Evolutionary conservation across 139 green algal genomes (phyloP).

Genomic region (Eudorina sp.): DNA sequence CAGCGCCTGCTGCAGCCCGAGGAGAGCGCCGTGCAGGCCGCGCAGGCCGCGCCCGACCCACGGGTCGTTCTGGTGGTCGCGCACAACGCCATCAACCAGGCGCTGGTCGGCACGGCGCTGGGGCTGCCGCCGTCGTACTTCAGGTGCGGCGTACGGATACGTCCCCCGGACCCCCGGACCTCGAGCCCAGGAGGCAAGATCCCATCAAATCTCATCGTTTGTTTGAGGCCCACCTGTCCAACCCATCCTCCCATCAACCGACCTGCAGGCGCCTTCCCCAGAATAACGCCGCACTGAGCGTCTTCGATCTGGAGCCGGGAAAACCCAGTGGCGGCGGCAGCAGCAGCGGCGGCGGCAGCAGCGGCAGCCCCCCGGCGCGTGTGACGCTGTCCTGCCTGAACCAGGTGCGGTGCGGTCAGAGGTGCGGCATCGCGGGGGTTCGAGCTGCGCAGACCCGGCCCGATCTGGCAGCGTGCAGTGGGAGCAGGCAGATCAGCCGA

Average conservation of each 20-base stretch:
- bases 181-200: too few species aligned
- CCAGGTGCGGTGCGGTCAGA: conserved; percentile 36
- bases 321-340: not conserved
- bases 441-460: too few species aligned
- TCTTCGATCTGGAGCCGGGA: conserved; percentile 84
- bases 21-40: not conserved
- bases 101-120: conserved; percentile 84
- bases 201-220: too few species aligned
- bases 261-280: conserved; percentile 67
- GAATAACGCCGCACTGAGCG: conserved; percentile 83
- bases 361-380: not conserved
- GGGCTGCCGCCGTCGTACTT: conserved; percentile 87
- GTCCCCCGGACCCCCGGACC: too few species aligned
- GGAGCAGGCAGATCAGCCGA: too few species aligned
- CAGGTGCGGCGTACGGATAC: conserved; percentile 25
- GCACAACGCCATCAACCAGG: conserved; percentile 98
- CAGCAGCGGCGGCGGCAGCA: not conserved
- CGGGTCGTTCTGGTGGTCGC: conserved; percentile 88
- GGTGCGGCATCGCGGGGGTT: too few species aligned
- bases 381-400: conserved; percentile 52
- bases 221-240: too few species aligned
- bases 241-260: too few species aligned
- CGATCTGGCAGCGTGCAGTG: too few species aligned
- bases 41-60: not conserved
- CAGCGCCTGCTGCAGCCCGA: conserved; percentile 74